These are phyloP conservation scores for Melanomma pulvis-pyrius DNA, from an alignment of 495 filamentous ascomycete genomes.

Conservation along the genomic window DNA sequence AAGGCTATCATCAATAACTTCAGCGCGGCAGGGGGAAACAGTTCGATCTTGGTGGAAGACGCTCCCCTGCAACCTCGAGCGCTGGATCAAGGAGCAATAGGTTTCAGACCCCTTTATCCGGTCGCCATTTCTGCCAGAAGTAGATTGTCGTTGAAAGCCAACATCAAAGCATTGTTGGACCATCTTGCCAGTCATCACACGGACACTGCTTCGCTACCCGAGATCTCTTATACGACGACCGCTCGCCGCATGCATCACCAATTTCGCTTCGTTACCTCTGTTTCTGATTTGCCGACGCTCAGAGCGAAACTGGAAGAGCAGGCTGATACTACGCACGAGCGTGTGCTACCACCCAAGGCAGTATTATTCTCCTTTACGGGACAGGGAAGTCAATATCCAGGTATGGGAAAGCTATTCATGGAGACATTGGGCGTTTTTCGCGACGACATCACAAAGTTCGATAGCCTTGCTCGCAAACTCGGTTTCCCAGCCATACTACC, in stretches of 20 bases:
- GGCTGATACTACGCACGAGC: no score
- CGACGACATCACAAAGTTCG: constrained; percentile 21
- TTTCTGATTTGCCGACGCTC: background rate
- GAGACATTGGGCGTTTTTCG: constrained; percentile 43
- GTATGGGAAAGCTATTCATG: constrained; percentile 42
- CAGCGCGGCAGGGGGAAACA: constrained; percentile 41
- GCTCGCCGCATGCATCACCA: constrained; percentile 28
- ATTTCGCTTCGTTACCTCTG: constrained; percentile 12
- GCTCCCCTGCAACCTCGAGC: constrained; percentile 23
- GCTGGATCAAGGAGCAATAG: no score
- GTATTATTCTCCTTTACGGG: constrained; percentile 29
- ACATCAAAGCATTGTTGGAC: no score
- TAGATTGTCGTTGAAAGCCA: constrained; percentile 42
- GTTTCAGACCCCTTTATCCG: constrained; percentile 40
- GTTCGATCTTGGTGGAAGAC: constrained; percentile 47
- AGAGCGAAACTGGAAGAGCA: constrained; percentile 4
- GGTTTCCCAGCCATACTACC: no score
- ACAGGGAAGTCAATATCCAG: constrained; percentile 20
- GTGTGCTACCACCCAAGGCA: constrained; percentile 34
- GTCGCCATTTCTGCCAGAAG: constrained; percentile 47
- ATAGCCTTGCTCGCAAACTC: no score
- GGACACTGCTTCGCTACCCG: no score
- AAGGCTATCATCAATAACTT: constrained; percentile 38
- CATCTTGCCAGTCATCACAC: no score
- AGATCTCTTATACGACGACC: constrained; percentile 50